Evolutionary conservation across 1,284 basidiomycete species (phyloP).

Genomic region (Flammula alnicola): DNA sequence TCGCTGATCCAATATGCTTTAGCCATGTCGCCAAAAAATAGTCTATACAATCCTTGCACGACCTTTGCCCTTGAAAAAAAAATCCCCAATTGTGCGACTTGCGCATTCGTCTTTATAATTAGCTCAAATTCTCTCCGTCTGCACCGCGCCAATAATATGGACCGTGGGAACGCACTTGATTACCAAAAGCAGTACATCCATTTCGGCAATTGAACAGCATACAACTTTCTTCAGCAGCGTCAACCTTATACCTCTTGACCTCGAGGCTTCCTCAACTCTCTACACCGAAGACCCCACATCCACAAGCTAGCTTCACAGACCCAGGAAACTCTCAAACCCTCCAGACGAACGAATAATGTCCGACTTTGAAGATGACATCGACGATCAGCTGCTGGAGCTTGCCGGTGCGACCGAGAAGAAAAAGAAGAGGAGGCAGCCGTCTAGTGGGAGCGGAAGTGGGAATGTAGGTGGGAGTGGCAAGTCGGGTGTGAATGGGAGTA

Average conservation of each 20-base stretch:
- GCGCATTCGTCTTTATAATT: too few species aligned
- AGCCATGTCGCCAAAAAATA: too few species aligned
- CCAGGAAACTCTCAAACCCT: neutral
- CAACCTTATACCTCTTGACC: neutral
- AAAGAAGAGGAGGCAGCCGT: slow-evolving; percentile 39
- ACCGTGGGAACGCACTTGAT: neutral
- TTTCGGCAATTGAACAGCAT: neutral
- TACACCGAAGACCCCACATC: too few species aligned
- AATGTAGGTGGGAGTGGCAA: slow-evolving; percentile 11
- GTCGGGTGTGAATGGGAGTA: slow-evolving; percentile 18
- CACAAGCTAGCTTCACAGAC: neutral
- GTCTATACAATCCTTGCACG: too few species aligned
- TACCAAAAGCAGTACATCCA: neutral
- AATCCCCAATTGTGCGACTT: too few species aligned
- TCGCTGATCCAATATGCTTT: too few species aligned
- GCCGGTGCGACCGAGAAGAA: slow-evolving; percentile 48
- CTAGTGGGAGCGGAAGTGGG: slow-evolving; percentile 25
- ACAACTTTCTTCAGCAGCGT: neutral
- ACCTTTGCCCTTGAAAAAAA: too few species aligned
- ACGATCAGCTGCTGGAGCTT: slow-evolving; percentile 53
- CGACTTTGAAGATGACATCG: slow-evolving; percentile 59
- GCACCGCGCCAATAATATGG: neutral
- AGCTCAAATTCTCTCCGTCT: too few species aligned
- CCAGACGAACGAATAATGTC: slow-evolving; percentile 51
- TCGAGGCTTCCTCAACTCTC: neutral